Percentiles rank a stretch among this genome's conserved stretches.
These are phyloP conservation scores for Strobilomyces echinocephalus DNA, from an alignment of 768 basidiomycete species.

Conservation along the genomic window DNA sequence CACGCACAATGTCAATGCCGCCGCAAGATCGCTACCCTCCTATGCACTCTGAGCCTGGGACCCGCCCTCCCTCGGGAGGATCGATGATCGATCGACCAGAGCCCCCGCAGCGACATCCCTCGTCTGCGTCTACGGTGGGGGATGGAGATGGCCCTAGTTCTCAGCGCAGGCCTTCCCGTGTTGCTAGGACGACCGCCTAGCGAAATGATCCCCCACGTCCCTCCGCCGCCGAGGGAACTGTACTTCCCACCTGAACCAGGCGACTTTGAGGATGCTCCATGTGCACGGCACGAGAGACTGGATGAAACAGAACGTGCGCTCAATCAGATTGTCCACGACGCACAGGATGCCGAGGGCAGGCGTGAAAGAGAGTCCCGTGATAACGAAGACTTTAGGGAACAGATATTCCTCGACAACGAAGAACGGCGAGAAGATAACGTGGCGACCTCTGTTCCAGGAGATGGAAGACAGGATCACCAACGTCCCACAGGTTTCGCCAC, in stretches of 20 bases:
- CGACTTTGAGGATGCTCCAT: slow-evolving; percentile 42
- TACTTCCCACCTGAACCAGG: slow-evolving; percentile 21
- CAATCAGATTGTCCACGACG: slow-evolving; percentile 42
- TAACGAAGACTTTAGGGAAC: slow-evolving; percentile 62
- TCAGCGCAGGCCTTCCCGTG: slow-evolving; percentile 19
- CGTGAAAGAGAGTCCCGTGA: slow-evolving; percentile 61
- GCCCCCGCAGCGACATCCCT: slow-evolving; percentile 7
- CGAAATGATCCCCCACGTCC: slow-evolving; percentile 26
- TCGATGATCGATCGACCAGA: slow-evolving; percentile 3
- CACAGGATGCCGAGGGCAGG: slow-evolving; percentile 56
- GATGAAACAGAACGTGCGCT: slow-evolving; percentile 51
- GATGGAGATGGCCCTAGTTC: slow-evolving; percentile 2
- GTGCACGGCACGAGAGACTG: slow-evolving; percentile 48
- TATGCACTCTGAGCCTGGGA: slow-evolving; percentile 8
- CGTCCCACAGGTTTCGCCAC: slow-evolving; percentile 19
- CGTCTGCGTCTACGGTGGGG: slow-evolving; percentile 3
- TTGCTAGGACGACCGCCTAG: slow-evolving; percentile 17
- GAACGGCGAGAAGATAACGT: slow-evolving; percentile 48
- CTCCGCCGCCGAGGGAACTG: slow-evolving; percentile 12
- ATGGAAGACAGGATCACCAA: slow-evolving; percentile 27
- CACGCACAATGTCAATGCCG: slow-evolving; percentile 9
- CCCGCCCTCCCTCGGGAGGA: not conserved
- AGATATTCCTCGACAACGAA: slow-evolving; percentile 56
- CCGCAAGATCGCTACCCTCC: slow-evolving; percentile 9
- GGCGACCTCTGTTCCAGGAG: slow-evolving; percentile 22